Conservation (phyloP, 148 eudicot genomes). For the Diospyros kaki region DNA sequence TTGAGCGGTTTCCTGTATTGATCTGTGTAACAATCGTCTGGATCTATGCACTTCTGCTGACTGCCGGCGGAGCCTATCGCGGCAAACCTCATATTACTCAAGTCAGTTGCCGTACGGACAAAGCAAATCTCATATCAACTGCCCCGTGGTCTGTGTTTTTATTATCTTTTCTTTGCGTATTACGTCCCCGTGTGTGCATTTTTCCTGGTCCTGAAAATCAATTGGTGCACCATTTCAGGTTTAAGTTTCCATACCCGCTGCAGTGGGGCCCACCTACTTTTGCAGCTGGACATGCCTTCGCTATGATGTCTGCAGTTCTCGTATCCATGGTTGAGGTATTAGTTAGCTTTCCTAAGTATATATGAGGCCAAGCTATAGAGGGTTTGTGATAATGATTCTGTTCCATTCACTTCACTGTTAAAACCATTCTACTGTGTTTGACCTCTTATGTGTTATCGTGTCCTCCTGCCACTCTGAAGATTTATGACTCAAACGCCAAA, state of each 20-base stretch:
- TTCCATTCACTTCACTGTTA: not conserved
- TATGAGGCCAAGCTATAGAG: no score
- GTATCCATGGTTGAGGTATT: conserved; percentile 98
- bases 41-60: conserved; percentile 82
- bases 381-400: not conserved
- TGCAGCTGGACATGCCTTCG: conserved; percentile 84
- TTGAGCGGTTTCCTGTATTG: conserved; percentile 87
- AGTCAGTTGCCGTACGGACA: conserved; percentile 87
- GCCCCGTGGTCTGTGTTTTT: conserved; percentile 73
- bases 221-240: conserved; percentile 39
- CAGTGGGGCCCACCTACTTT: conserved; percentile 99
- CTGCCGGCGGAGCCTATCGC: conserved; percentile 92
- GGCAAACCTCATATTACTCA: conserved; percentile 60
- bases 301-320: conserved; percentile 97
- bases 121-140: conserved; percentile 72
- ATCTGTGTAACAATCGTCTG: conserved; percentile 68
- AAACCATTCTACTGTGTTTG: not conserved
- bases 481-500: not conserved
- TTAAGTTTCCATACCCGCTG: conserved; percentile 92
- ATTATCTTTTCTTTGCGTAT: conserved; percentile 2
- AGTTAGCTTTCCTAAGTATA: not conserved
- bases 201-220: conserved; percentile 4
- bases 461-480: no score
- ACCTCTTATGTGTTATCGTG: not conserved
- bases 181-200: no score